A percentile compares a stretch with the other conserved stretches of the same genome.
phyloP scores from a whole-genome alignment of 75 land plant genomes.

The Cryptomeria japonica region DNA sequence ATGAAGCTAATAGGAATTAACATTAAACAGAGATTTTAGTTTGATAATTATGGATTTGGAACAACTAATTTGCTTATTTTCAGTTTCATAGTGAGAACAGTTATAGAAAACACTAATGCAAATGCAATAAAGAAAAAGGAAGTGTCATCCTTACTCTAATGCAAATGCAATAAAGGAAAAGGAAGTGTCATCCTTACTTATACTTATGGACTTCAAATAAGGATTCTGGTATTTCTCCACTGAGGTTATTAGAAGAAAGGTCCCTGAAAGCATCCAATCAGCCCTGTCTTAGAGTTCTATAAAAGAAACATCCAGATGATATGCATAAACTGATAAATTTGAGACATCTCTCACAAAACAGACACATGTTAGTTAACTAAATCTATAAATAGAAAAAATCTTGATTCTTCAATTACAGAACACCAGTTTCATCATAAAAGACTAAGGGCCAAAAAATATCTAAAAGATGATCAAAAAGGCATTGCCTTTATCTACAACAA shows the following conservation, averaged over 20 bases:
- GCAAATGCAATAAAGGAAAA: not conserved
- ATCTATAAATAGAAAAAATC: not conserved
- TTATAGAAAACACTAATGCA: not conserved
- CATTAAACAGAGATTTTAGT: not conserved
- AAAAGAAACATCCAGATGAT: not conserved
- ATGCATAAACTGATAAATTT: not conserved
- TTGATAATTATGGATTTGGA: not conserved
- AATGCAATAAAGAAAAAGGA: not conserved
- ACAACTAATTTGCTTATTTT: not conserved
- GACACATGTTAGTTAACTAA: not conserved
- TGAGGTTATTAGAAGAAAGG: constrained; percentile 53
- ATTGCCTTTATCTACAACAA: not conserved
- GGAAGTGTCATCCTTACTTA: constrained; percentile 39
- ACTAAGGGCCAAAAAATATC: not conserved
- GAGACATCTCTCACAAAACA: not conserved
- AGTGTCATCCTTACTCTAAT: not conserved
- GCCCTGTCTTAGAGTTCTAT: not conserved
- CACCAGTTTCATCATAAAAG: not conserved
- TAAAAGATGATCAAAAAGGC: not conserved
- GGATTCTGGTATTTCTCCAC: constrained; percentile 40
- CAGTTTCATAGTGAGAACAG: not conserved
- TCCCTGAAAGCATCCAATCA: constrained; percentile 32
- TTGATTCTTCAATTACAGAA: not conserved
- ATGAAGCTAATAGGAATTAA: not conserved
- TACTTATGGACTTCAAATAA: constrained; percentile 48